Evolutionary conservation across 2,329 filamentous ascomycete species (phyloP), one percentile per base, ranked within the genome.

Genomic region (Aspergillus latus): DNA sequence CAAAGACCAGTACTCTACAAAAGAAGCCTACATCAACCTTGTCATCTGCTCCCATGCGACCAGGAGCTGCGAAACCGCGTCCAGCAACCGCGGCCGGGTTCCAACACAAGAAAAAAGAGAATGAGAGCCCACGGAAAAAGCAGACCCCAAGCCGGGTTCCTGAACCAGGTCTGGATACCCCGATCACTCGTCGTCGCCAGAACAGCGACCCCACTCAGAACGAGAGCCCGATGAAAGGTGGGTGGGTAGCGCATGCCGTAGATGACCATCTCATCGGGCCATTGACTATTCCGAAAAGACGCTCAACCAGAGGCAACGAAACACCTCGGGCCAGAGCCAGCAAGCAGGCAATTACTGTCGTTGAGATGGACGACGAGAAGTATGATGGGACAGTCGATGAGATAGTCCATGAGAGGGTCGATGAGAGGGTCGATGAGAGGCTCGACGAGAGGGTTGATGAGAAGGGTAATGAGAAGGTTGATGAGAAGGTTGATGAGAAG

Each of bases 1-100:
- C 64, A 30, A 76, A 80, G 11, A 56, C 64, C 40, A 65, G 66
- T 42, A 73, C 74, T 48, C 71, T 51, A 57, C 73, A 64, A n/a
- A 68, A 68, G 45, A 61, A 65, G 44, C 58, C 73, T 26, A 58
- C 70, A 29, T 74, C 74, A n/a, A 73, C 75, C 21, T 58, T 87
- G 9, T 83, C 84, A 64, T 81, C 83, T 44, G 85, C 83, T 13
- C 84, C 84, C 21, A 80, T 85, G 60, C 78, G 85, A 49, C 80
- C 76, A 4, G 68, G 64, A 4, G 65, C 66, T 16, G 13, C 49
- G 49, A 74, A 73, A 45, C 63, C 72, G 10, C 71, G 70, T 16
- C 71, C 71, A 11, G 67, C 68, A 42, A 73, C 72, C 21, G 83
- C 81, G 10, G 80, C 82, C 30, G 82, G 84, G 62, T 81, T 82